A percentile compares a stretch with the other conserved stretches of the same genome.
phyloP scores from a whole-genome alignment of 768 basidiomycete species.

The Coprinopsis cinerea region DNA sequence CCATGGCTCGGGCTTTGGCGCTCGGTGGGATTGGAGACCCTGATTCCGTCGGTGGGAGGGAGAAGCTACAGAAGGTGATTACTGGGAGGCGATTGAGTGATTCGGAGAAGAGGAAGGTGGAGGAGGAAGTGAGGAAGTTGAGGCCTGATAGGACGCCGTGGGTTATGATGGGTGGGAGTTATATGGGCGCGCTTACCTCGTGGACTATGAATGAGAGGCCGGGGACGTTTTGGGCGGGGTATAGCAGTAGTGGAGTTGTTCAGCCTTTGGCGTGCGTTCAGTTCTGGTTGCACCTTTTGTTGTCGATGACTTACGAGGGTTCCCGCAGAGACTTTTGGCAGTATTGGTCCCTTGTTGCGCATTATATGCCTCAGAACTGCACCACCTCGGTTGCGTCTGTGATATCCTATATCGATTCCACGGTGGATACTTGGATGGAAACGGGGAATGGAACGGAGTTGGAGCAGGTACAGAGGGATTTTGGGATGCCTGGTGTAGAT shows the following conservation, averaged over 20 bases:
- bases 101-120: too few relatives aligned
- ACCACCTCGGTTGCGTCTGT: conserved; percentile 65
- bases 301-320: not conserved
- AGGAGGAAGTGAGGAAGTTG: too few relatives aligned
- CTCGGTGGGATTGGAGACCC: too few relatives aligned
- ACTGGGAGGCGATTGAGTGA: too few relatives aligned
- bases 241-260: conserved; percentile 61
- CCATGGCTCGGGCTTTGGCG: conserved; percentile 64
- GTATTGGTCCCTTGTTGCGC: conserved; percentile 67
- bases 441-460: conserved; percentile 40
- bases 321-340: conserved; percentile 54
- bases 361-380: conserved; percentile 66
- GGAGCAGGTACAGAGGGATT: conserved; percentile 46
- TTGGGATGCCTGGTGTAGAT: conserved; percentile 48
- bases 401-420: conserved; percentile 52
- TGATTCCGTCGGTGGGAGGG: too few relatives aligned
- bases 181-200: conserved; percentile 29
- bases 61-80: too few relatives aligned
- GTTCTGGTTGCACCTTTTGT: too few relatives aligned
- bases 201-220: conserved; percentile 54
- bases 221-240: conserved; percentile 55
- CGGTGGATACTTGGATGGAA: too few relatives aligned
- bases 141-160: conserved; percentile 47
- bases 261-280: conserved; percentile 49
- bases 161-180: conserved; percentile 46